Evolutionary conservation across 129 eudicot genomes (phyloP).

Genomic region (Silybum marianum): DNA sequence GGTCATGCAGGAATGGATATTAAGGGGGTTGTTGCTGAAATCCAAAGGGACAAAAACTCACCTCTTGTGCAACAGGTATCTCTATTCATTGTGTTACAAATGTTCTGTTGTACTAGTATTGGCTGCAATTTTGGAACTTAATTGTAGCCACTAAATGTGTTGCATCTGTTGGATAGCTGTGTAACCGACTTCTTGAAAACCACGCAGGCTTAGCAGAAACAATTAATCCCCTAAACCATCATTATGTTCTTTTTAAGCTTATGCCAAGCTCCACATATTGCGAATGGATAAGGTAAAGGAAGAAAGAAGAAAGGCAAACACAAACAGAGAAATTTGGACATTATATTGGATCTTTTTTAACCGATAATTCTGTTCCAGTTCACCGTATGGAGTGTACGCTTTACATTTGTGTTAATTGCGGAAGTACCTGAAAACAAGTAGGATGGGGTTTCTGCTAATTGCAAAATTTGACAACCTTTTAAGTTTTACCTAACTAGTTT

Average conservation of each 20-base stretch:
- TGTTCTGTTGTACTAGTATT: constrained; percentile 18
- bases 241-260: background rate
- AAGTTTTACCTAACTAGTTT: background rate
- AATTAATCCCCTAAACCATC: background rate
- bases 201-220: background rate
- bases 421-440: constrained; percentile 5
- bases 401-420: background rate
- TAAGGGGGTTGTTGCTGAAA: constrained; percentile 97
- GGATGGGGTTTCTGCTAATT: constrained; percentile 16
- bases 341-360: constrained; percentile 2
- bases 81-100: background rate
- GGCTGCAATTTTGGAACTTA: constrained; percentile 5
- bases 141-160: constrained; percentile 6
- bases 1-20: constrained; percentile 98
- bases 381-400: constrained; percentile 1
- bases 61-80: constrained; percentile 92
- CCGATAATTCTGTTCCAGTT: background rate
- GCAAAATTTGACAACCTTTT: background rate
- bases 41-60: constrained; percentile 88
- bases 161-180: constrained; percentile 10
- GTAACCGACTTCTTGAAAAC: background rate
- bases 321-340: constrained; percentile 14
- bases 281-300: background rate
- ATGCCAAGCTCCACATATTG: background rate
- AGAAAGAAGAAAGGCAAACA: background rate